A percentile compares a stretch with the other conserved stretches of the same genome.
Evolutionary conservation across 1,139 yeast species (phyloP).

Genomic region (Debaryomycetaceae sp.): DNA sequence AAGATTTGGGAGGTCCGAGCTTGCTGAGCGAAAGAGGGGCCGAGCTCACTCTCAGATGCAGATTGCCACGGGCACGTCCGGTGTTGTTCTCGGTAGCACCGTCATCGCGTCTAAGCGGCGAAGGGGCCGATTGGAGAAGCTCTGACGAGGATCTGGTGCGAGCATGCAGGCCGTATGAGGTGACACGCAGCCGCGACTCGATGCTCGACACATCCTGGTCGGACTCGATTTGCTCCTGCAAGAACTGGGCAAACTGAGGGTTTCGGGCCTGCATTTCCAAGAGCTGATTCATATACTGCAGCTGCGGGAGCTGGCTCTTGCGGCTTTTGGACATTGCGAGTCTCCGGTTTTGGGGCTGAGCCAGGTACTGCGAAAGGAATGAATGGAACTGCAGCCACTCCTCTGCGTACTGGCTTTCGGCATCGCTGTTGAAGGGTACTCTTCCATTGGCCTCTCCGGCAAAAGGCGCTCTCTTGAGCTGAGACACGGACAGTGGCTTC

Average conservation of each 20-base stretch:
- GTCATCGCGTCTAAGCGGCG: background rate
- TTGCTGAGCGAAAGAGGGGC: too few relatives aligned
- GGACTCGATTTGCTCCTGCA: too few relatives aligned
- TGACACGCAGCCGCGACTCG: background rate
- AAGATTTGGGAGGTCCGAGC: background rate
- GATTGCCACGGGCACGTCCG: background rate
- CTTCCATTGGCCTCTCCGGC: background rate
- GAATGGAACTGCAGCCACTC: constrained; percentile 2
- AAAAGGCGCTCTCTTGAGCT: background rate
- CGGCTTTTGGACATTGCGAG: background rate
- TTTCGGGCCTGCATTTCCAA: background rate
- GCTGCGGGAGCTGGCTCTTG: background rate
- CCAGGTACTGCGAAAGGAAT: background rate
- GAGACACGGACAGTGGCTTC: too few relatives aligned
- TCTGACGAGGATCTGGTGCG: background rate
- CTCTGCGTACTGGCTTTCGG: constrained; percentile 1
- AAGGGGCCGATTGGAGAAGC: background rate
- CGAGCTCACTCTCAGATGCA: too few relatives aligned
- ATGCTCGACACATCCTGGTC: background rate
- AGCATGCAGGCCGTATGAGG: background rate
- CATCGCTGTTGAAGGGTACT: background rate
- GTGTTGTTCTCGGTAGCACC: background rate
- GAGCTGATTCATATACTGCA: background rate
- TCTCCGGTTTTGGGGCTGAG: background rate
- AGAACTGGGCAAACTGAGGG: background rate